Base-by-base conservation (phyloP, 768 basidiomycete genomes). In the Lactifluus rugatus region DNA sequence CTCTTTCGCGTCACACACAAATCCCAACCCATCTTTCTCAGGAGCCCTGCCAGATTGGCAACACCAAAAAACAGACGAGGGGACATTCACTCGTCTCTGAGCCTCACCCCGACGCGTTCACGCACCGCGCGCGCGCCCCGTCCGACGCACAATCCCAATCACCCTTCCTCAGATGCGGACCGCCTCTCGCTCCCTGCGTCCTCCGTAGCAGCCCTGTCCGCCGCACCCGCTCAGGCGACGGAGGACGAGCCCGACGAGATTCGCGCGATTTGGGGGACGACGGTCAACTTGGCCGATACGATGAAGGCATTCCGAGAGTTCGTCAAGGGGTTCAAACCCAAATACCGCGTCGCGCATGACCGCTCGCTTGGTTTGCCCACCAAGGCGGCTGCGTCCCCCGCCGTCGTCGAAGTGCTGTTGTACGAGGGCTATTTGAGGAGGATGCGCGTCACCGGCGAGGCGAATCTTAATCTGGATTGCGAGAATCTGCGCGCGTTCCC, bases 231-330 rank as follows among this genome's bases (percentile, higher is more conserved):
- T 28, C 77, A 70, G 1, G 81, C 80, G 14, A 81, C 80, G 13
- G 88, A 86, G 60, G 85, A 87, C 60, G 85, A 86, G 54, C 86
- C 85, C 0, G 89, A 89, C 56, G 89, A 89, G 64, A 87, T 92
- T 51, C 80, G 89, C 54, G 93, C 92, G 23, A 91, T 99, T 60
- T 99, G 96, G 95, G 96, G 96, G 31, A 99, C 96, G 0, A 94
- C 91, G 1, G 93, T 99, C 66, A 89, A 90, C 63, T 78, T 99
- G 26, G 79, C 83, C 3, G 89, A 95, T 69, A 87, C 89, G 13
- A 96, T 97, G 89, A 86, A 84, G 66, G 72, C 86, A 19, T 98
- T 97, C 74, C 81, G 84, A 52, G 84, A 88, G 37, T 97, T 97
- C 70, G 73, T 99, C 56, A 83, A 81, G 48, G 88, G 91, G 0